Conservation (phyloP, 345 rosid genomes). For the Acer saccharum region DNA sequence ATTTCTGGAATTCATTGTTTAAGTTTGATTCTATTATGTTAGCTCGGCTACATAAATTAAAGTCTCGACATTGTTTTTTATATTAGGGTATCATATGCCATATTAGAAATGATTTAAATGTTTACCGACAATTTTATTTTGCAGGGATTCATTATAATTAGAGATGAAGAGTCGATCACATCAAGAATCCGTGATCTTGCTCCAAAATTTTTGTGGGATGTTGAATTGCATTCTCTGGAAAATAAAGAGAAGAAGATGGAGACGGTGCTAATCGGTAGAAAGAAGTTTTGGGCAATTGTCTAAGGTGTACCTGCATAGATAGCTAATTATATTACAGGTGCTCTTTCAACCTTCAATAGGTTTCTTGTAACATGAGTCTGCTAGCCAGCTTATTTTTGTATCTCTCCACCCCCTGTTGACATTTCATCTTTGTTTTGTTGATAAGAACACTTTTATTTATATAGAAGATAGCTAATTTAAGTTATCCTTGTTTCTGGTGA, state of each 20-base stretch:
- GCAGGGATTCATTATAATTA: conserved; percentile 84
- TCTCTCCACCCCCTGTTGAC: neutral
- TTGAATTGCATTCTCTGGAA: conserved; percentile 50
- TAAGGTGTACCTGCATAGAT: conserved; percentile 13
- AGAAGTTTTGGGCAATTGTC: conserved; percentile 79
- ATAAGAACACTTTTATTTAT: too few species aligned
- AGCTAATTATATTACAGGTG: neutral
- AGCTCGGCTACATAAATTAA: too few species aligned
- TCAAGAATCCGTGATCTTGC: conserved; percentile 63
- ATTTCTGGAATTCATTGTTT: too few species aligned
- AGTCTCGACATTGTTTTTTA: too few species aligned
- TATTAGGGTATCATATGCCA: neutral
- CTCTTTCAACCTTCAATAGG: neutral
- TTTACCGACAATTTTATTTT: neutral
- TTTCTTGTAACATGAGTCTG: neutral
- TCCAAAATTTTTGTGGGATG: conserved; percentile 86
- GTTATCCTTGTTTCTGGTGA: neutral
- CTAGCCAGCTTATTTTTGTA: neutral
- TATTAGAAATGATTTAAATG: neutral
- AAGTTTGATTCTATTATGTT: too few species aligned
- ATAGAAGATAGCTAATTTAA: too few species aligned
- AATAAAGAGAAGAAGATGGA: conserved; percentile 66
- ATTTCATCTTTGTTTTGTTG: neutral
- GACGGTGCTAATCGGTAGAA: conserved; percentile 69
- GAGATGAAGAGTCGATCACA: conserved; percentile 64